A percentile compares a stretch with the other conserved stretches of the same genome.
Evolutionary conservation across 441 rosid genomes (phyloP).

Genomic region (Geranium incanum): DNA sequence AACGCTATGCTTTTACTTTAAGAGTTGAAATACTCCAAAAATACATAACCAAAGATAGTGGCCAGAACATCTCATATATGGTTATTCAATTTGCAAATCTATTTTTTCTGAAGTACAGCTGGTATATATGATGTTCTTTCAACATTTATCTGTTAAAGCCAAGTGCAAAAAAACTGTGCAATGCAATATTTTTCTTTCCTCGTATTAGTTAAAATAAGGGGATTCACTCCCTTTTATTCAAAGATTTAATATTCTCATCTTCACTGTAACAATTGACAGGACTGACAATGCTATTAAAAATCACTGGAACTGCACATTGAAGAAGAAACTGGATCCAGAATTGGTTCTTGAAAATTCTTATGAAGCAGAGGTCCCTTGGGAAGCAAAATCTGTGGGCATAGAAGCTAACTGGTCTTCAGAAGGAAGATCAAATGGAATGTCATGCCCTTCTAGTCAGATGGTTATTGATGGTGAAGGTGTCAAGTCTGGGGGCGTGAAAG

Average conservation of each 20-base stretch:
- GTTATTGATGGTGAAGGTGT: background rate
- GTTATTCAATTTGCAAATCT: background rate
- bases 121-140: background rate
- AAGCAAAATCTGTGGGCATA: background rate
- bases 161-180: background rate
- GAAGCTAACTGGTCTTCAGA: background rate
- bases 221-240: background rate
- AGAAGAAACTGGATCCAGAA: conserved; percentile 13
- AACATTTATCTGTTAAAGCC: background rate
- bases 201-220: background rate
- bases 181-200: background rate
- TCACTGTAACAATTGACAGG: conserved; percentile 17
- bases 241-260: background rate
- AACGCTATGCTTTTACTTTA: background rate
- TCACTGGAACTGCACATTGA: conserved; percentile 22
- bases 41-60: background rate
- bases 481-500: background rate
- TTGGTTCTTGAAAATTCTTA: background rate
- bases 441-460: background rate
- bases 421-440: conserved; percentile 10
- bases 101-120: background rate
- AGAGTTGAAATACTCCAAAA: background rate
- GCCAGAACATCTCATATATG: background rate
- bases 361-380: background rate
- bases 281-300: conserved; percentile 25